Conservation (phyloP, 805 yeast species). For the Candida michaelii region DNA sequence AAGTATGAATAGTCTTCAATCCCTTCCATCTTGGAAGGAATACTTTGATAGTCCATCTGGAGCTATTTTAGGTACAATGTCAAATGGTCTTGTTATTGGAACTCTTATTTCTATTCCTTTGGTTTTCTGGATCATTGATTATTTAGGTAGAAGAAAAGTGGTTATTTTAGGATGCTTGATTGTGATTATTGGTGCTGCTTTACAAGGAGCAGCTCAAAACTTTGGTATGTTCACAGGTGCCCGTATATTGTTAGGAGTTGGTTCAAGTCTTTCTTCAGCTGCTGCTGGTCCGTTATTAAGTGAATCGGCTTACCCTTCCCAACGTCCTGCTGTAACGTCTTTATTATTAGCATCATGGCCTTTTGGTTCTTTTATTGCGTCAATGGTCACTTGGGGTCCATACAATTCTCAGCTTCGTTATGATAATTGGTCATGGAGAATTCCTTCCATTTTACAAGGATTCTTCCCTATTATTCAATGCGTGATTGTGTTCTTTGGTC, state of each 20-base stretch:
- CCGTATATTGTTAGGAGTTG: slow-evolving; percentile 49
- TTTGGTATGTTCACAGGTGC: slow-evolving; percentile 39
- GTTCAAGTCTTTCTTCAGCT: slow-evolving; percentile 37
- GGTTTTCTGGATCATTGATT: slow-evolving; percentile 28
- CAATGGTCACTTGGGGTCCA: slow-evolving; percentile 28
- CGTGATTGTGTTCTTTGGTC: slow-evolving; percentile 34
- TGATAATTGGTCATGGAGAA: slow-evolving; percentile 41
- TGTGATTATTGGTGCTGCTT: slow-evolving; percentile 30
- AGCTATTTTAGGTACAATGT: slow-evolving; percentile 38
- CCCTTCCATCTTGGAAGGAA: slow-evolving; percentile 38
- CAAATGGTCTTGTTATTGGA: slow-evolving; percentile 44
- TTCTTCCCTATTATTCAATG: slow-evolving; percentile 32
- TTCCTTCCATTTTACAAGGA: slow-evolving; percentile 54
- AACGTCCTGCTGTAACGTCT: slow-evolving; percentile 38
- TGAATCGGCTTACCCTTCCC: slow-evolving; percentile 49
- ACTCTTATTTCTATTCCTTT: slow-evolving; percentile 25
- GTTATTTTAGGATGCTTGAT: slow-evolving; percentile 23
- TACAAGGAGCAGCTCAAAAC: slow-evolving; percentile 33
- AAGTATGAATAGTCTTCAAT: slow-evolving; percentile 49
- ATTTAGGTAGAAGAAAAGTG: slow-evolving; percentile 36
- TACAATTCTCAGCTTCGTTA: slow-evolving; percentile 12
- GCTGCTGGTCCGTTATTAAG: slow-evolving; percentile 47
- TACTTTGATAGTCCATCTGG: slow-evolving; percentile 37
- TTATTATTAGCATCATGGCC: slow-evolving; percentile 50
- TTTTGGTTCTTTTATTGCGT: slow-evolving; percentile 49